Conservation (phyloP, 1,284 basidiomycete species). For the Rhizoctonia solani region DNA sequence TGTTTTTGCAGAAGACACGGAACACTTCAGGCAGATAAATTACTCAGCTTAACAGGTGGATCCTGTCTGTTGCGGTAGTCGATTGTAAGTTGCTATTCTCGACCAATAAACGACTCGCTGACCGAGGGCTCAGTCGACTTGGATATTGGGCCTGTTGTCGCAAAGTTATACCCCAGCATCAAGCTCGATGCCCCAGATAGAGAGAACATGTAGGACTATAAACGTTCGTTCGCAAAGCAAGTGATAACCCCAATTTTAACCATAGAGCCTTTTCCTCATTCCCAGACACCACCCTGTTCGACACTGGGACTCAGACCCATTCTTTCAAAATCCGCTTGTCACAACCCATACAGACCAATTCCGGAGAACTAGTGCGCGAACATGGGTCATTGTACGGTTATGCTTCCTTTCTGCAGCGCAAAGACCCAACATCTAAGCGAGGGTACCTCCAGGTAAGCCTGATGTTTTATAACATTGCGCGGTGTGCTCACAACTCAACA, state of each 20-base stretch:
- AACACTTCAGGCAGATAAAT: slow-evolving; percentile 53
- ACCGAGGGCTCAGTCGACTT: slow-evolving; percentile 67
- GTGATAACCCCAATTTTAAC: slow-evolving; percentile 34
- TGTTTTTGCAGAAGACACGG: slow-evolving; percentile 9
- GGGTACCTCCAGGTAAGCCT: slow-evolving; percentile 81
- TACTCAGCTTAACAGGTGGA: slow-evolving; percentile 70
- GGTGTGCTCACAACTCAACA: slow-evolving; percentile 44
- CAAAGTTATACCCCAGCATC: slow-evolving; percentile 68
- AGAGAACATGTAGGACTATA: slow-evolving; percentile 76
- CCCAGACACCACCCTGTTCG: slow-evolving; percentile 85
- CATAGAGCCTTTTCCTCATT: slow-evolving; percentile 90
- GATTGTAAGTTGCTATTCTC: slow-evolving; percentile 46
- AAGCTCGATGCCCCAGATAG: slow-evolving; percentile 65
- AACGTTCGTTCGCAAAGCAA: background rate
- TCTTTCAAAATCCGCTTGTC: slow-evolving; percentile 67
- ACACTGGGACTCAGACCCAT: slow-evolving; percentile 71
- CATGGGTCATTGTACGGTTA: slow-evolving; percentile 69
- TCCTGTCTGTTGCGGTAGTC: slow-evolving; percentile 79
- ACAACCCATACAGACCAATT: slow-evolving; percentile 45
- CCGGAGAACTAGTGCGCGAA: slow-evolving; percentile 56
- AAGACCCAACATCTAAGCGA: slow-evolving; percentile 70
- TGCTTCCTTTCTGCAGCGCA: slow-evolving; percentile 77
- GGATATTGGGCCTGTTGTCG: slow-evolving; percentile 83
- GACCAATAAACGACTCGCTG: too few species aligned
- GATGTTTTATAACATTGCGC: slow-evolving; percentile 4